These are phyloP conservation scores for Barnettozyma salicaria DNA, from an alignment of 805 yeast species.

Conservation along the genomic window DNA sequence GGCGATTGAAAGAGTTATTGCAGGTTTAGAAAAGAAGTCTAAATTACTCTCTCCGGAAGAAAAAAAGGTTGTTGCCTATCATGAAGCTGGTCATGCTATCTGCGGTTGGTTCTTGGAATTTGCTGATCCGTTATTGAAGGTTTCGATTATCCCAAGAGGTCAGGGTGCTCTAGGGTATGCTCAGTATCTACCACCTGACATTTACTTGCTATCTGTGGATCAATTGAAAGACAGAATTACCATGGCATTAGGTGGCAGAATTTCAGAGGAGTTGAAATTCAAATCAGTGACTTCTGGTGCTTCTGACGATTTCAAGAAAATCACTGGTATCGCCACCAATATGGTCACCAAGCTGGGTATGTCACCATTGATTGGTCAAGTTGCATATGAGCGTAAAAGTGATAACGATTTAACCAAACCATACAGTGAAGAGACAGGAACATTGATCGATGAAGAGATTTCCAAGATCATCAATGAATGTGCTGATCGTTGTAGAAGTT, in stretches of 20 bases:
- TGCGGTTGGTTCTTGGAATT: constrained; percentile 93
- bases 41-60: constrained; percentile 81
- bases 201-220: constrained; percentile 65
- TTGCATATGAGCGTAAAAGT: constrained; percentile 60
- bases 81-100: constrained; percentile 98
- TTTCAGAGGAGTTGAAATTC: constrained; percentile 90
- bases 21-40: constrained; percentile 89
- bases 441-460: constrained; percentile 76
- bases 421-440: constrained; percentile 82
- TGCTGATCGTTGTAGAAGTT: constrained; percentile 60
- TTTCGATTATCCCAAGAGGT: constrained; percentile 94
- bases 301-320: constrained; percentile 92
- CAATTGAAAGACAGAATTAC: constrained; percentile 88
- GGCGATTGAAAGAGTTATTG: constrained; percentile 96
- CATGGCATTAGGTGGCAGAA: constrained; percentile 97
- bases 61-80: constrained; percentile 87
- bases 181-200: constrained; percentile 92
- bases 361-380: constrained; percentile 79
- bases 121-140: constrained; percentile 93
- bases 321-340: constrained; percentile 84
- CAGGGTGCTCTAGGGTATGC: constrained; percentile 98
- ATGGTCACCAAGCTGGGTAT: constrained; percentile 94
- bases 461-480: constrained; percentile 71
- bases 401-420: constrained; percentile 74
- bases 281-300: constrained; percentile 94